Evolutionary conservation across 148 eudicot species (phyloP), one percentile per base, ranked within the genome.

Genomic region (Cornus suecica): DNA sequence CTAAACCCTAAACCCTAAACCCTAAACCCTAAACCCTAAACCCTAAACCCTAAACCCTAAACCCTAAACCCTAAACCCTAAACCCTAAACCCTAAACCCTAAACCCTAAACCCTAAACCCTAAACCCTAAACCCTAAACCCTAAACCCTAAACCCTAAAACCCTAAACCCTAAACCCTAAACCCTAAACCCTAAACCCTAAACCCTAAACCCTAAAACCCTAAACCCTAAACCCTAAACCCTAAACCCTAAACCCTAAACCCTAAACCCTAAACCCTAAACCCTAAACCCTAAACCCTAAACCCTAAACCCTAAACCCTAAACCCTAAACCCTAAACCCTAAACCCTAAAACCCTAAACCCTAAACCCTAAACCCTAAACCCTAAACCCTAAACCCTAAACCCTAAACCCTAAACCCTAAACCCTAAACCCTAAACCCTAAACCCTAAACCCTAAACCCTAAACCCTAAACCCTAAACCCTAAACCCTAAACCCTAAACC

Each of bases 241-340:
- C 34, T 67, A 67, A 26, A 26, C 70, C 25, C 70, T 67, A 67
- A 67, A 67, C 70, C 70, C 70, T 67, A 67, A 67, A 67, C 70
- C 70, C 70, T 67, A 67, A 67, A 67, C 70, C 70, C 70, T 67
- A 67, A 67, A 67, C 70, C 70, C 70, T 67, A 67, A 67, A 67
- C 70, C 70, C 70, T 67, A 67, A 67, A 67, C 70, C 70, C 70
- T 67, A 67, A 67, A 67, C 70, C 70, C 70, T 67, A 67, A 67
- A 67, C 70, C 70, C 70, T 67, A 67, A 67, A 67, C 70, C 70
- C 70, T 67, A 67, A 67, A 67, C 70, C 70, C 70, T 67, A 67
- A 67, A 67, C 70, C 70, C 70, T 67, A 67, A 67, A 67, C 70
- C 70, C 70, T 67, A 67, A 67, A 67, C 70, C 70, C 70, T 67